Conservation (phyloP, 106 monocot species). For the Dendrobium nobile region DNA sequence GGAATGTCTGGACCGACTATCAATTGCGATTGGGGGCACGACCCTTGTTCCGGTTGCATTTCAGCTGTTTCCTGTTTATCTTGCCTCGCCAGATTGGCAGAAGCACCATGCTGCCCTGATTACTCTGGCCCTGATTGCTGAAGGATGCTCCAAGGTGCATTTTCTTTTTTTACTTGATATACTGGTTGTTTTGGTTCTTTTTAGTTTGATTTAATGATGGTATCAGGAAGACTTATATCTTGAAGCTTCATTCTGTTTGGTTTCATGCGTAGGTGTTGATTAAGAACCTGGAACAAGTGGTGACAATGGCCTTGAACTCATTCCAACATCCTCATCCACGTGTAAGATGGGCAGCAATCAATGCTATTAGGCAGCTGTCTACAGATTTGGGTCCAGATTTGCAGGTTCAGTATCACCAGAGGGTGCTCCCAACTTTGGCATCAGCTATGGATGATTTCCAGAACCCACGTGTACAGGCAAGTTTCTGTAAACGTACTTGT, state of each 20-base stretch:
- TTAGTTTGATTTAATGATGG: not conserved
- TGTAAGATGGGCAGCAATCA: conserved; percentile 92
- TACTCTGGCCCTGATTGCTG: conserved; percentile 92
- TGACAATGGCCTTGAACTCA: conserved; percentile 74
- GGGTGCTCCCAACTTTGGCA: conserved; percentile 75
- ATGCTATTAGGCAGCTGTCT: conserved; percentile 87
- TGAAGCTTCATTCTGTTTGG: not conserved
- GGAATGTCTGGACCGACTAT: conserved; percentile 74
- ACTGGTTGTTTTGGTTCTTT: not conserved
- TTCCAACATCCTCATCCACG: conserved; percentile 85
- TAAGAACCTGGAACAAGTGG: conserved; percentile 87
- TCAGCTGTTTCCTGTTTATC: conserved; percentile 52
- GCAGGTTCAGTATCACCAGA: conserved; percentile 76
- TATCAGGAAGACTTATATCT: not conserved
- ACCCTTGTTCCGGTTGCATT: conserved; percentile 80
- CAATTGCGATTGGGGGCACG: conserved; percentile 84
- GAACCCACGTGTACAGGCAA: conserved; percentile 90
- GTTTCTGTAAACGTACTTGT: conserved; percentile 7
- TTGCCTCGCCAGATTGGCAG: conserved; percentile 80
- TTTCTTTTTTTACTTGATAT: not conserved
- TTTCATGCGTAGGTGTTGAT: conserved; percentile 59
- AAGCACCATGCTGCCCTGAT: conserved; percentile 88
- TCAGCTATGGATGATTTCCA: conserved; percentile 94
- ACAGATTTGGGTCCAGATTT: conserved; percentile 86
- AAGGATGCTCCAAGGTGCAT: conserved; percentile 85